Conservation (phyloP, 2,329 filamentous ascomycete species). For the Pestalotiopsis sp. region DNA sequence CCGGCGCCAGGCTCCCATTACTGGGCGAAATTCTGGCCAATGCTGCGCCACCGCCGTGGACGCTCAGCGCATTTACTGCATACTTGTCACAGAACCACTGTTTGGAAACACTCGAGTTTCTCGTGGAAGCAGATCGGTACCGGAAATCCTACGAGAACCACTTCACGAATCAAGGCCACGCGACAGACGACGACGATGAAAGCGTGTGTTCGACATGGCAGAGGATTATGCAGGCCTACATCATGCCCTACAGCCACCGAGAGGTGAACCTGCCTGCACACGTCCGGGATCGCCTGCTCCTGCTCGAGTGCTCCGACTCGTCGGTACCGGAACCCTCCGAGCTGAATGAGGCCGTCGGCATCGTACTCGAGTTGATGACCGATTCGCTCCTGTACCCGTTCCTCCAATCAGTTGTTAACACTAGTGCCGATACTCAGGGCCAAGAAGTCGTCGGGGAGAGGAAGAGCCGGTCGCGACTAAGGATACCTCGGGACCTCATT, state of each 20-base stretch:
- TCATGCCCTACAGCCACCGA: constrained; percentile 78
- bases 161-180: constrained; percentile 41
- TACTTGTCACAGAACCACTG: constrained; percentile 97
- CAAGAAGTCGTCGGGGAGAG: constrained; percentile 37
- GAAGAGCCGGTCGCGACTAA: constrained; percentile 40
- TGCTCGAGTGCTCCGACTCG: constrained; percentile 55
- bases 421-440: constrained; percentile 36
- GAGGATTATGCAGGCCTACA: constrained; percentile 86
- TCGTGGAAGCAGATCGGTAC: constrained; percentile 89
- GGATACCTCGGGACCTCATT: constrained; percentile 37
- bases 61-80: constrained; percentile 89
- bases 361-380: constrained; percentile 96
- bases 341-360: constrained; percentile 79
- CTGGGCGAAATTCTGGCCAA: constrained; percentile 88
- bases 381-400: constrained; percentile 94
- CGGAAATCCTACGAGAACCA: constrained; percentile 57
- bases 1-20: constrained; percentile 59
- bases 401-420: constrained; percentile 64
- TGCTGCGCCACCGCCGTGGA: constrained; percentile 84
- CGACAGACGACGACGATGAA: constrained; percentile 49
- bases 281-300: constrained; percentile 80
- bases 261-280: constrained; percentile 89
- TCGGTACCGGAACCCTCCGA: constrained; percentile 74
- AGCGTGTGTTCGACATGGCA: constrained; percentile 84
- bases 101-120: constrained; percentile 94